phyloP scores from a whole-genome alignment of 352 stramenopile species.

The Pseudoperonospora humuli region DNA sequence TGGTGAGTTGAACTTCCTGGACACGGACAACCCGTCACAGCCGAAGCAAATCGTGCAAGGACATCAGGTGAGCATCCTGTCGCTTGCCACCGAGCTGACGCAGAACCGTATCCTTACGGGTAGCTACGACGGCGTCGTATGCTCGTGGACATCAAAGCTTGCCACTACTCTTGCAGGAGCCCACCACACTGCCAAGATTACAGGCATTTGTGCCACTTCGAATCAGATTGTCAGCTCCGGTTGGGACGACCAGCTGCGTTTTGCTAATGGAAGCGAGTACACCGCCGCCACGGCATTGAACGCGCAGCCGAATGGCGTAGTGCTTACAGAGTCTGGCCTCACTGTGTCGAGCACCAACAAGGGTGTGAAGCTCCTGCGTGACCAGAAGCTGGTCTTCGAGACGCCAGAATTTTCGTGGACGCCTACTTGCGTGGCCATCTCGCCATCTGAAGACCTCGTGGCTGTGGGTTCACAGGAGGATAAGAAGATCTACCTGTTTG shows the following conservation, averaged over 20 bases:
- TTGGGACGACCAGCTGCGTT: conserved; percentile 89
- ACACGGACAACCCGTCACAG: conserved; percentile 51
- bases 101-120: conserved; percentile 85
- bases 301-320: conserved; percentile 63
- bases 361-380: conserved; percentile 69
- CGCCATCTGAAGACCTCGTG: conserved; percentile 57
- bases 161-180: conserved; percentile 33
- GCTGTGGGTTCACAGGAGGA: conserved; percentile 75
- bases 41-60: conserved; percentile 83
- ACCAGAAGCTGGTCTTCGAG: conserved; percentile 66
- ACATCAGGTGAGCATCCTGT: conserved; percentile 88
- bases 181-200: conserved; percentile 72
- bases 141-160: conserved; percentile 77
- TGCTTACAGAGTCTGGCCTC: conserved; percentile 46
- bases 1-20: conserved; percentile 79
- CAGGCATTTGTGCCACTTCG: conserved; percentile 58
- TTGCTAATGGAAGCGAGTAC: conserved; percentile 54
- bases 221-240: conserved; percentile 73
- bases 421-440: conserved; percentile 69
- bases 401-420: conserved; percentile 73
- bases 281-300: conserved; percentile 49
- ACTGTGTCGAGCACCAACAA: conserved; percentile 74
- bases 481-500: conserved; percentile 85
- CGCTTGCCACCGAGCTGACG: conserved; percentile 69
- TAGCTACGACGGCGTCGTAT: conserved; percentile 92